Conservation (phyloP, 768 basidiomycete species). For the Naematelia aurantialba region DNA sequence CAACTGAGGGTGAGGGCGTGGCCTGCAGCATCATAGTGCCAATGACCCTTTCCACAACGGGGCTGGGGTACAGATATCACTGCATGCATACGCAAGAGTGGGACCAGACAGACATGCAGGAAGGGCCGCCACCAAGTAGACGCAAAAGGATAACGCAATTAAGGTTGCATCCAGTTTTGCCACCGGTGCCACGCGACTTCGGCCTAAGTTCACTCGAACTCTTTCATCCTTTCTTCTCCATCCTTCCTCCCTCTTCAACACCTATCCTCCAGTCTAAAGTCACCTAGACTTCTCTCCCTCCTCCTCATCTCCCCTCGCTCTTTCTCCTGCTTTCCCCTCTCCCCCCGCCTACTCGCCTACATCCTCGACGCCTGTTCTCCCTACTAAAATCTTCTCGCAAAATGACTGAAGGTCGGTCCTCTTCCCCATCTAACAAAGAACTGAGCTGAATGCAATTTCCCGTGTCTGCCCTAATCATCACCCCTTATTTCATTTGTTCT, state of each 20-base stretch:
- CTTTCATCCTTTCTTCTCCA: slow-evolving; percentile 4
- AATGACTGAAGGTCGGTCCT: not conserved
- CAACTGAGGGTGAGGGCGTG: no score
- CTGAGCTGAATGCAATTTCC: no score
- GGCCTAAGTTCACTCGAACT: not conserved
- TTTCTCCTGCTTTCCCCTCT: not conserved
- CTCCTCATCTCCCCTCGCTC: not conserved
- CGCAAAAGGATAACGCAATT: not conserved
- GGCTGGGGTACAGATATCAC: no score
- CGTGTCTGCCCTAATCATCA: no score
- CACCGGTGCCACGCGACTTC: not conserved
- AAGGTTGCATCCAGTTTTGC: not conserved
- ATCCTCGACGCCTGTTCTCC: not conserved
- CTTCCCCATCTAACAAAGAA: no score
- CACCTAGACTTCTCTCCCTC: not conserved
- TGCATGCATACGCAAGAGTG: no score
- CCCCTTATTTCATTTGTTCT: no score
- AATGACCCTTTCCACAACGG: no score
- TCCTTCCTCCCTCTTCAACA: slow-evolving; percentile 5
- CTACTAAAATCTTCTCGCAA: not conserved
- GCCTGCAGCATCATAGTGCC: no score
- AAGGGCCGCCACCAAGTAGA: not conserved
- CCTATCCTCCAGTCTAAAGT: not conserved
- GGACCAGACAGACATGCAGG: not conserved
- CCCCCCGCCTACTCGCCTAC: not conserved